phyloP scores from a whole-genome alignment of 2,329 filamentous ascomycete genomes.

The Verticillium klebahnii region DNA sequence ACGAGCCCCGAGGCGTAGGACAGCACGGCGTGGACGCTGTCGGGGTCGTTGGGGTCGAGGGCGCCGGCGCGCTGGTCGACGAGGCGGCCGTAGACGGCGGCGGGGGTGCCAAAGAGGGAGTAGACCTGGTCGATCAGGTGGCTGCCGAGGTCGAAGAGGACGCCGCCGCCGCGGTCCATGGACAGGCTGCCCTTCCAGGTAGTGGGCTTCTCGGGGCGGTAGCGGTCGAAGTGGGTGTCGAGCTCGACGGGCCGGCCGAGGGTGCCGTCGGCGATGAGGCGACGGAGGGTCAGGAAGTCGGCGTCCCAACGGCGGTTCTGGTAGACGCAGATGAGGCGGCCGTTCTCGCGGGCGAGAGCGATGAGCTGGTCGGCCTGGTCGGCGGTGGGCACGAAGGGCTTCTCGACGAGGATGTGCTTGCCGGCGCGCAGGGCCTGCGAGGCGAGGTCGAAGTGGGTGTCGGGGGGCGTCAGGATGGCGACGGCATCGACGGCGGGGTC shows the following conservation, averaged over 20 bases:
- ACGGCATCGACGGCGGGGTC: slow-evolving; percentile 65
- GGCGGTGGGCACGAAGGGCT: slow-evolving; percentile 72
- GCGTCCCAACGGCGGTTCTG: slow-evolving; percentile 75
- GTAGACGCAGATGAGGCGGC: slow-evolving; percentile 60
- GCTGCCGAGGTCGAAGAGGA: slow-evolving; percentile 69
- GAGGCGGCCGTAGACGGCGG: slow-evolving; percentile 62
- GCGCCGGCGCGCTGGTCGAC: slow-evolving; percentile 56
- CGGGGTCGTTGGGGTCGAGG: slow-evolving; percentile 44
- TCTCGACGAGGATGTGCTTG: slow-evolving; percentile 79
- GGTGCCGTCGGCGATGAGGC: slow-evolving; percentile 52
- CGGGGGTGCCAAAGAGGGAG: slow-evolving; percentile 64
- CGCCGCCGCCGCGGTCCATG: slow-evolving; percentile 59
- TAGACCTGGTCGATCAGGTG: slow-evolving; percentile 75
- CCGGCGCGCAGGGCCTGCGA: slow-evolving; percentile 61
- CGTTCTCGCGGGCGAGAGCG: slow-evolving; percentile 44
- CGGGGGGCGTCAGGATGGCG: slow-evolving; percentile 66
- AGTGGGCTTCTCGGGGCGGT: slow-evolving; percentile 53
- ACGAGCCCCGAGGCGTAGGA: slow-evolving; percentile 60
- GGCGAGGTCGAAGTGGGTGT: slow-evolving; percentile 63
- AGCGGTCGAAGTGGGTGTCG: slow-evolving; percentile 76
- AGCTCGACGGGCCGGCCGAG: slow-evolving; percentile 74
- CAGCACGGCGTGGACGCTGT: slow-evolving; percentile 59
- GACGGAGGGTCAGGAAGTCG: slow-evolving; percentile 67
- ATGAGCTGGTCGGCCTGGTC: slow-evolving; percentile 63
- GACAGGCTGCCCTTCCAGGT: slow-evolving; percentile 63